Evolutionary conservation across 2,329 filamentous ascomycete species (phyloP), one percentile per base, ranked within the genome.

Genomic region (Cordyceps farinosa): DNA sequence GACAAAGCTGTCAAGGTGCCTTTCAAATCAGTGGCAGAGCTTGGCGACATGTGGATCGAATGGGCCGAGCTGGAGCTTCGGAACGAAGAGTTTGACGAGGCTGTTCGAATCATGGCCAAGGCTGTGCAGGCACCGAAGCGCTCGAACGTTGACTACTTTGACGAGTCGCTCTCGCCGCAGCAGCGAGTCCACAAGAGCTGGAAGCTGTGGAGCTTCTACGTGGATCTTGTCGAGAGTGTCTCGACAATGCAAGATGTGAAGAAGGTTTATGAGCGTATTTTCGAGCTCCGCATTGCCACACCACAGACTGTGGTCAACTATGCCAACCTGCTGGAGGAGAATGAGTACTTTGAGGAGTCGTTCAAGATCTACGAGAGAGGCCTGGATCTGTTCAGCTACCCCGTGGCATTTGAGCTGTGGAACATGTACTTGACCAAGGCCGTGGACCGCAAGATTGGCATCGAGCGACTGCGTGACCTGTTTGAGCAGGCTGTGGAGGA

Each of bases 201-300:
- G 95, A 99, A 98, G 75, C 79, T 99, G 11, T 99, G 95, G 95
- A 97, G 92, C 77, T 99, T 99, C 80, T 99, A 99, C 70, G 93
- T 99, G 47, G 95, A 99, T 74, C 85, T 99, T 1, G 93, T 99
- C 3, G 95, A 99, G 75, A 97, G 92, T 74, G 93, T 97, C 38
- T 89, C 90, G 65, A 91, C 90, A 0, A 78, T 99, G 17, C 92
- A 97, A 29, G 94, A 98, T 76, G 97, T 94, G 0, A 91, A 87
- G 74, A 94, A 92, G 74, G 89, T 98, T 1, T 99, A 99, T 76
- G 95, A 99, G 75, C 86, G 95, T 62, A 98, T 99, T 70, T 99
- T 99, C 73, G 96, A 99, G 77, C 87, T 99, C 65, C 91, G 94
- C 53, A 99, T 99, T 69, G 95, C 96, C 29, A 99, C 95, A 6